These are phyloP conservation scores for Penicillium brevicompactum DNA, from an alignment of 2,329 filamentous ascomycete species.

Conservation along the genomic window DNA sequence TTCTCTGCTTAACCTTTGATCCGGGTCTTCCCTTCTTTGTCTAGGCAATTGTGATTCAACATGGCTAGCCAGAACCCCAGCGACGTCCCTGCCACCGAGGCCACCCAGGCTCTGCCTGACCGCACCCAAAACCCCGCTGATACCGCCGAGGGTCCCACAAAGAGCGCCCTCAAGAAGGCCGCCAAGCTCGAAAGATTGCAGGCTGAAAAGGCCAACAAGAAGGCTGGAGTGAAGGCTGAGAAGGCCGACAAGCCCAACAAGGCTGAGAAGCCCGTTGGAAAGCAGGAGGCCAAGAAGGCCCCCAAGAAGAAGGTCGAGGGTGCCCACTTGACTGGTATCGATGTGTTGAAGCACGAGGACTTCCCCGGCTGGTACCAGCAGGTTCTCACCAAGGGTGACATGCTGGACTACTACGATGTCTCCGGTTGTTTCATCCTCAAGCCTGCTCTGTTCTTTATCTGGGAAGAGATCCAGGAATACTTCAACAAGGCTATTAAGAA, in stretches of 20 bases:
- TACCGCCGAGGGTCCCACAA: constrained; percentile 34
- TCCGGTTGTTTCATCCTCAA: constrained; percentile 96
- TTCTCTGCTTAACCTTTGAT: constrained; percentile 19
- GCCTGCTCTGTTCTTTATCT: constrained; percentile 67
- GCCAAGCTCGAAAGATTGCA: constrained; percentile 49
- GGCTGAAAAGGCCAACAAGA: constrained; percentile 42
- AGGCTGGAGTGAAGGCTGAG: constrained; percentile 37
- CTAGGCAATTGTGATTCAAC: constrained; percentile 22
- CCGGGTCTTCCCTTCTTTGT: constrained; percentile 17
- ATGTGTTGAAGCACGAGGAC: constrained; percentile 79
- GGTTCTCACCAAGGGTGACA: constrained; percentile 92
- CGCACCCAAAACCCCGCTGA: constrained; percentile 44
- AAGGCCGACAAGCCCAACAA: constrained; percentile 12
- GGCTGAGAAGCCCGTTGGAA: neutral
- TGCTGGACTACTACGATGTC: constrained; percentile 98
- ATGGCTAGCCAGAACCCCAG: constrained; percentile 38
- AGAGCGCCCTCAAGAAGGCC: constrained; percentile 52
- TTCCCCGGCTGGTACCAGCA: constrained; percentile 97
- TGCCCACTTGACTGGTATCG: constrained; percentile 78
- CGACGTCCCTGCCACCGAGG: constrained; percentile 27
- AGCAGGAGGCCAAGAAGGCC: constrained; percentile 8
- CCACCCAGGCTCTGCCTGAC: constrained; percentile 40
- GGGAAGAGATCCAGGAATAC: constrained; percentile 65
- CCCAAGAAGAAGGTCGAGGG: constrained; percentile 60
- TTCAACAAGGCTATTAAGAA: constrained; percentile 74